phyloP scores from a whole-genome alignment of 176 grass and related monocot genomes.

The Aegilops longissima region DNA sequence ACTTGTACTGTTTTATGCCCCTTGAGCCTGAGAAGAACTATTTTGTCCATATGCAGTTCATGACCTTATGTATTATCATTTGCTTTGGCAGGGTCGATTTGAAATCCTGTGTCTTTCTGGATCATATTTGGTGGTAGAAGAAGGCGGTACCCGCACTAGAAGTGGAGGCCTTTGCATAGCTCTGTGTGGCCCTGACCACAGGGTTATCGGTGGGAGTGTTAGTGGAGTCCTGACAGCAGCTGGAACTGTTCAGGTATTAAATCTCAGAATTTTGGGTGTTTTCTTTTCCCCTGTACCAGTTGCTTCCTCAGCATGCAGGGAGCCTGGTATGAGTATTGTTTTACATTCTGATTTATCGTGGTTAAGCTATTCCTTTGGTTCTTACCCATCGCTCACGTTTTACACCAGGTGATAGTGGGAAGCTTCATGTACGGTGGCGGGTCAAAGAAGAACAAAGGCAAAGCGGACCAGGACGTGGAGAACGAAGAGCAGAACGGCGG shows the following conservation, averaged over 20 bases:
- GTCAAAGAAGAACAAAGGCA: constrained; percentile 62
- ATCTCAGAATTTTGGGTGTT: background rate
- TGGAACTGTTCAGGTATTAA: constrained; percentile 79
- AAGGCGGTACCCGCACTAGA: constrained; percentile 53
- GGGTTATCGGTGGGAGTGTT: constrained; percentile 81
- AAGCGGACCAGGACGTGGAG: constrained; percentile 24
- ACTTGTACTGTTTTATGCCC: background rate
- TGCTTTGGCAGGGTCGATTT: constrained; percentile 78
- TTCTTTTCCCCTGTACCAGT: background rate
- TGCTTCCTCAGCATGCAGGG: background rate
- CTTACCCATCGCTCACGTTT: background rate
- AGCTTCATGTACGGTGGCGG: constrained; percentile 67
- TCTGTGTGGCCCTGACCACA: constrained; percentile 71
- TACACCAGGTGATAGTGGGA: constrained; percentile 63
- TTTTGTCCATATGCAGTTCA: background rate
- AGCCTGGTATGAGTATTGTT: background rate
- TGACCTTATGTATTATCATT: background rate
- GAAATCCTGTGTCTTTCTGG: constrained; percentile 92
- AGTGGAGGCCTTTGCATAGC: constrained; percentile 85
- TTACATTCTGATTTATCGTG: background rate
- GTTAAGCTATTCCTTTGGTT: background rate
- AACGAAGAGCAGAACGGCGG: constrained; percentile 34
- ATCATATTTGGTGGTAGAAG: constrained; percentile 74
- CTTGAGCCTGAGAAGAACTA: background rate
- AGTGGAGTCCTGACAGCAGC: constrained; percentile 73